Evolutionary conservation across 352 stramenopile genomes (phyloP).

Genomic region (Globisporangium paroecandrum): DNA sequence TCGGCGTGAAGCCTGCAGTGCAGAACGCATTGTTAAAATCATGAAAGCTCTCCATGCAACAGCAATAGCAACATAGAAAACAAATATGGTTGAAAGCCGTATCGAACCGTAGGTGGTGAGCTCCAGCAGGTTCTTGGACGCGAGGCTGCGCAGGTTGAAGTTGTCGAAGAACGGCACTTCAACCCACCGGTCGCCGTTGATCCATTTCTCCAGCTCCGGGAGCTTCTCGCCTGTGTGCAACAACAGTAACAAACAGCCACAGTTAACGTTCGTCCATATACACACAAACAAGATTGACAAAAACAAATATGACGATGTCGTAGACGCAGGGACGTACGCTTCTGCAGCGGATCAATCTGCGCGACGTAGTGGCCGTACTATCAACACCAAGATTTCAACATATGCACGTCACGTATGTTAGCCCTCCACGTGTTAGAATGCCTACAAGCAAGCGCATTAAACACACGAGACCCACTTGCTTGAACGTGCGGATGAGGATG

Average conservation of each 20-base stretch:
- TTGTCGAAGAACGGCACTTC: constrained; percentile 87
- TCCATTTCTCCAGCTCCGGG: constrained; percentile 81
- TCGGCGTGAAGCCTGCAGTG: constrained; percentile 81
- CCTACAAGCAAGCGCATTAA: background rate
- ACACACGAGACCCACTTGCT: constrained; percentile 39
- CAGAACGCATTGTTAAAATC: background rate
- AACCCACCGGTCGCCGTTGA: constrained; percentile 79
- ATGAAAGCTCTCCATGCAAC: background rate
- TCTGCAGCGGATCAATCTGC: constrained; percentile 86
- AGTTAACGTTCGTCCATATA: background rate
- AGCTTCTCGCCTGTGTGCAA: constrained; percentile 58
- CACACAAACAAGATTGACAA: background rate
- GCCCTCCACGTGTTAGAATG: background rate
- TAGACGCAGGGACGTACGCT: constrained; percentile 30
- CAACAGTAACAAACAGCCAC: background rate
- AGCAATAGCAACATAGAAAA: background rate
- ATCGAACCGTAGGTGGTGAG: constrained; percentile 69
- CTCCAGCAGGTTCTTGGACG: constrained; percentile 79
- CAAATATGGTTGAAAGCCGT: constrained; percentile 3
- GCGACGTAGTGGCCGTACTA: constrained; percentile 85
- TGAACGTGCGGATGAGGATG: constrained; percentile 85
- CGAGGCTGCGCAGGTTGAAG: constrained; percentile 81
- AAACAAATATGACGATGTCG: background rate
- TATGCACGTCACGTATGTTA: background rate
- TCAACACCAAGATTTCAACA: background rate